Percentiles rank a stretch among this genome's conserved stretches.
Conservation (phyloP, 495 filamentous ascomycete genomes). For the Tuber brumale region DNA sequence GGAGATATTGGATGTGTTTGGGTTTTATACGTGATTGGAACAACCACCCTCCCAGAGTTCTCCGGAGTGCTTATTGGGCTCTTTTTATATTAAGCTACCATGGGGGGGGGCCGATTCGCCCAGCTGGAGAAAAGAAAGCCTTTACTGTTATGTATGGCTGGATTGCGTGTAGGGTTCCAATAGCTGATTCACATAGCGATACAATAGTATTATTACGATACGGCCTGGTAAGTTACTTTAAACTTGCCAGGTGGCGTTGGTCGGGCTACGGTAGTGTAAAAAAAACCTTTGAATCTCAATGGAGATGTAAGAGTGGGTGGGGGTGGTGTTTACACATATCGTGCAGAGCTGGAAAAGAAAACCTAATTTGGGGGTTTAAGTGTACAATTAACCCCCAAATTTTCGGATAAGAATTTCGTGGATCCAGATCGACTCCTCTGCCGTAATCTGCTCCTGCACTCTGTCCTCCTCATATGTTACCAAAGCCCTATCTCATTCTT, state of each 20-base stretch:
- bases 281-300: no score
- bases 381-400: background rate
- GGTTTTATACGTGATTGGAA: background rate
- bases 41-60: background rate
- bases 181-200: background rate
- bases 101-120: background rate
- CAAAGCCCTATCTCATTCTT: no score
- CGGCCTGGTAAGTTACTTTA: no score
- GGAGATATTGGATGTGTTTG: background rate
- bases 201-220: no score
- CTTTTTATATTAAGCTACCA: background rate
- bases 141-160: background rate
- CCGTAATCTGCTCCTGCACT: background rate
- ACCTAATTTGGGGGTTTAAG: background rate
- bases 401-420: background rate
- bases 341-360: no score
- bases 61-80: background rate
- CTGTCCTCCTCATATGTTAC: no score
- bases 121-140: accelerated
- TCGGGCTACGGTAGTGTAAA: no score
- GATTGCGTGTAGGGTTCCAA: background rate
- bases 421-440: background rate
- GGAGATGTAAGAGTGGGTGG: no score
- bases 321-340: no score
- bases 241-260: no score